Percentiles rank a stretch among this genome's conserved stretches.
Evolutionary conservation across 2,329 filamentous ascomycete species (phyloP).

Genomic region (Aspergillus melleus): DNA sequence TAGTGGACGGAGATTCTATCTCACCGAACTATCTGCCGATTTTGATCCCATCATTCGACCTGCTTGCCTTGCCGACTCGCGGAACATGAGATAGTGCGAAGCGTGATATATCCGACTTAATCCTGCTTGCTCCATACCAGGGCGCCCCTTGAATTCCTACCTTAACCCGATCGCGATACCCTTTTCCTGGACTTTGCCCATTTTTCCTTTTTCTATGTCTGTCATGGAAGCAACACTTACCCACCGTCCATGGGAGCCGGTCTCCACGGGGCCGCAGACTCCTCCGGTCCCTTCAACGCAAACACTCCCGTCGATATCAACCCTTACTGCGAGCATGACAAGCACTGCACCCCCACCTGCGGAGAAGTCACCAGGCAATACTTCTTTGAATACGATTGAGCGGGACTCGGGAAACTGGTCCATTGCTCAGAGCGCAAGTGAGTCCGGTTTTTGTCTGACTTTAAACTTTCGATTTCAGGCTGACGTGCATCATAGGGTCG

Average conservation of each 20-base stretch:
- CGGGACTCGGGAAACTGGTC: slow-evolving; percentile 63
- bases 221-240: slow-evolving; percentile 43
- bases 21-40: background rate
- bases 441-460: slow-evolving; percentile 24
- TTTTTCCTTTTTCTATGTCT: background rate
- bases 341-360: slow-evolving; percentile 27
- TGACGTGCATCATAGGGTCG: slow-evolving; percentile 39
- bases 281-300: slow-evolving; percentile 37
- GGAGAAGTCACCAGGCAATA: slow-evolving; percentile 45
- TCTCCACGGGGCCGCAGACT: slow-evolving; percentile 35
- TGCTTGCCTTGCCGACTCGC: slow-evolving; percentile 6
- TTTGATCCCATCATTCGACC: background rate
- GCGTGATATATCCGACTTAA: background rate
- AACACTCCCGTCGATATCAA: slow-evolving; percentile 50
- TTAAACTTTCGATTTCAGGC: slow-evolving; percentile 15
- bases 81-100: slow-evolving; percentile 29
- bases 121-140: background rate
- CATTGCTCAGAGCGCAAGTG: slow-evolving; percentile 59
- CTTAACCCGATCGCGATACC: background rate
- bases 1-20: slow-evolving; percentile 6
- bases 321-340: slow-evolving; percentile 47
- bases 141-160: slow-evolving; percentile 6
- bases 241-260: slow-evolving; percentile 47
- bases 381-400: slow-evolving; percentile 48
- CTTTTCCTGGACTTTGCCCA: background rate